A percentile compares a stretch with the other conserved stretches of the same genome.
phyloP scores from a whole-genome alignment of 2,329 filamentous ascomycete species.

The Hymenoscyphus occultus region DNA sequence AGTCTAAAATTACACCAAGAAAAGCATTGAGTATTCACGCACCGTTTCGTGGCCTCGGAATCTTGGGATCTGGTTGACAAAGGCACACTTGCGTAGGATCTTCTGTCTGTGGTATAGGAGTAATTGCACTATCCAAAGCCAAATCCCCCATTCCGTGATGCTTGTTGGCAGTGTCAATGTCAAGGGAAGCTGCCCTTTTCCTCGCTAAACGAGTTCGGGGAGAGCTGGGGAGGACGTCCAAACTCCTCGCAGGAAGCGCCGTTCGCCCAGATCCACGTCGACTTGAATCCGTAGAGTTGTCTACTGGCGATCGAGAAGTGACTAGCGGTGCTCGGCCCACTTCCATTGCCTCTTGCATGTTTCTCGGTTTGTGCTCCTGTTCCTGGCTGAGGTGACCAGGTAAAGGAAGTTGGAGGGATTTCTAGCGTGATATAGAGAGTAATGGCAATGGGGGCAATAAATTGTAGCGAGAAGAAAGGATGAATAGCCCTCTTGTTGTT shows the following conservation, averaged over 20 bases:
- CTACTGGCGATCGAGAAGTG: slow-evolving; percentile 29
- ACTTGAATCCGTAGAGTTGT: slow-evolving; percentile 33
- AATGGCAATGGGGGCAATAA: slow-evolving; percentile 17
- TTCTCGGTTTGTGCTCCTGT: slow-evolving; percentile 16
- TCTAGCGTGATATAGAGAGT: slow-evolving; percentile 7
- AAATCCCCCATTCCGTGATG: slow-evolving; percentile 32
- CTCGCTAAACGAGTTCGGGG: slow-evolving; percentile 33
- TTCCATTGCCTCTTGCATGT: slow-evolving; percentile 29
- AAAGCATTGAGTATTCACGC: slow-evolving; percentile 39
- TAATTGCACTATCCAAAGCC: slow-evolving; percentile 30
- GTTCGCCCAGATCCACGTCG: slow-evolving; percentile 28
- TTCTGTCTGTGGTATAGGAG: slow-evolving; percentile 24
- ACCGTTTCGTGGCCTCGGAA: slow-evolving; percentile 70
- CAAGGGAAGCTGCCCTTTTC: slow-evolving; percentile 36
- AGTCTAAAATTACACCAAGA: slow-evolving; percentile 23
- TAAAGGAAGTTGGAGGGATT: slow-evolving; percentile 16
- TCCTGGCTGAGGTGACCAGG: slow-evolving; percentile 8
- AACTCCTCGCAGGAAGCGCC: slow-evolving; percentile 27
- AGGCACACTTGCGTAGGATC: slow-evolving; percentile 54
- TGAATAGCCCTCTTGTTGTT: slow-evolving; percentile 36
- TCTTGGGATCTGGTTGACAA: slow-evolving; percentile 69
- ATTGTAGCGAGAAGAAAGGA: slow-evolving; percentile 23
- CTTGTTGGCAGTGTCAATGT: slow-evolving; percentile 29
- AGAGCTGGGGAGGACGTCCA: slow-evolving; percentile 27
- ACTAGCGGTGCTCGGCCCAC: slow-evolving; percentile 22